Evolutionary conservation across 352 stramenopile species (phyloP).

Genomic region (Blastocystis sp.): DNA sequence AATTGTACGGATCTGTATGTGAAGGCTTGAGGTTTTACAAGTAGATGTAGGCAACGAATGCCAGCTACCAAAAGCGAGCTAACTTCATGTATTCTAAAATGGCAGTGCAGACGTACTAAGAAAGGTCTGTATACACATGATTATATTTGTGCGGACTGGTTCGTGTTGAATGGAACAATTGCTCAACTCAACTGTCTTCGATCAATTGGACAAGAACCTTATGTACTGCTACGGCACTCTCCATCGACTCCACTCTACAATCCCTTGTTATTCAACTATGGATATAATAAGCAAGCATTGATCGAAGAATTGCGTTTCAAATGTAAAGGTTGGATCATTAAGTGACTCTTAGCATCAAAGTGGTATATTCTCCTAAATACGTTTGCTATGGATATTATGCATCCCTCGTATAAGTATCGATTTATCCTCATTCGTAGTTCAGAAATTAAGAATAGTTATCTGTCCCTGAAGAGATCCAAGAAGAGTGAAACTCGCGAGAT

Average conservation of each 20-base stretch:
- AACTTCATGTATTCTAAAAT: background rate
- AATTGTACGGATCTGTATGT: background rate
- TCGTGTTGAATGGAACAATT: background rate
- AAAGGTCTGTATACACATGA: background rate
- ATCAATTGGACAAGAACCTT: background rate
- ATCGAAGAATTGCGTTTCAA: conserved; percentile 11
- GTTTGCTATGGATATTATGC: background rate
- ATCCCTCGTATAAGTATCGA: background rate
- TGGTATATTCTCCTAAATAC: background rate
- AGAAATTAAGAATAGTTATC: too few species aligned
- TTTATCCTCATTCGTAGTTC: too few species aligned
- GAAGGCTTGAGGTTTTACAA: background rate
- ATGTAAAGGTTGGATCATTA: background rate
- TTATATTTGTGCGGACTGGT: background rate
- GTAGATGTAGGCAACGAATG: background rate
- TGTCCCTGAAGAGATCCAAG: too few species aligned
- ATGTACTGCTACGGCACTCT: background rate
- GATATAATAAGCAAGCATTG: background rate
- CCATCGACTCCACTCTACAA: background rate
- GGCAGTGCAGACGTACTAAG: background rate
- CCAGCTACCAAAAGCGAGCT: background rate
- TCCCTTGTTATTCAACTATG: conserved; percentile 14
- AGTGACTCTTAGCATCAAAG: background rate
- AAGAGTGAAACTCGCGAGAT: too few species aligned
- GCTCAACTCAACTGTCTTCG: background rate